Evolutionary conservation across 176 grass and related monocot species (phyloP).

Genomic region (Phoenix dactylifera): DNA sequence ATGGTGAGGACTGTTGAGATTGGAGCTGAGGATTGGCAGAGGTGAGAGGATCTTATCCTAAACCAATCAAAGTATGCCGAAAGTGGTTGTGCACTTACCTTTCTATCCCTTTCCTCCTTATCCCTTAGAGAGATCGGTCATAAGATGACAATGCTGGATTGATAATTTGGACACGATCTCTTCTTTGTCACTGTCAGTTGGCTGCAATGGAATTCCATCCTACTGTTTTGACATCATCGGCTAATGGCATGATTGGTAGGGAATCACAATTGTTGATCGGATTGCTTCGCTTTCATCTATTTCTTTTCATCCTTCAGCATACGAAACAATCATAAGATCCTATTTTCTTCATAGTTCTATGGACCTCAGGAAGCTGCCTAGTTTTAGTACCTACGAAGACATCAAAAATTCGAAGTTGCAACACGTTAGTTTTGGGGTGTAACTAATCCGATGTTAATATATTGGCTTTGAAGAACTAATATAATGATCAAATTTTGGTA

Average conservation of each 20-base stretch:
- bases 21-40: constrained; percentile 24
- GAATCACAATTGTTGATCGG: no score
- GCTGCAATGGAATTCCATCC: constrained; percentile 18
- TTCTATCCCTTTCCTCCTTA: constrained; percentile 82
- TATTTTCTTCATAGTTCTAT: no score
- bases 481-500: no score
- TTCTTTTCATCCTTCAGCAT: no score
- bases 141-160: background rate
- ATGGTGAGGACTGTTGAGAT: constrained; percentile 24
- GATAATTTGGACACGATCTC: background rate
- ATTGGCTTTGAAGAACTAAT: no score
- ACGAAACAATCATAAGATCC: no score
- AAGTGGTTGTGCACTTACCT: constrained; percentile 41
- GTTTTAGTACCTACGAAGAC: no score
- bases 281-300: no score
- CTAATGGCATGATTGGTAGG: constrained; percentile 10
- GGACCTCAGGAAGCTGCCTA: no score
- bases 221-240: constrained; percentile 24
- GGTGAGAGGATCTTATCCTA: constrained; percentile 77
- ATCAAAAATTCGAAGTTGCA: no score
- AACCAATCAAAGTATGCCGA: constrained; percentile 69
- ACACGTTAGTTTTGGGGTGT: no score
- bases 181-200: constrained; percentile 18
- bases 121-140: constrained; percentile 5
- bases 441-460: no score